Evolutionary conservation across 2,329 filamentous ascomycete genomes (phyloP).

Genomic region (Neophaeococcomyces aloes): DNA sequence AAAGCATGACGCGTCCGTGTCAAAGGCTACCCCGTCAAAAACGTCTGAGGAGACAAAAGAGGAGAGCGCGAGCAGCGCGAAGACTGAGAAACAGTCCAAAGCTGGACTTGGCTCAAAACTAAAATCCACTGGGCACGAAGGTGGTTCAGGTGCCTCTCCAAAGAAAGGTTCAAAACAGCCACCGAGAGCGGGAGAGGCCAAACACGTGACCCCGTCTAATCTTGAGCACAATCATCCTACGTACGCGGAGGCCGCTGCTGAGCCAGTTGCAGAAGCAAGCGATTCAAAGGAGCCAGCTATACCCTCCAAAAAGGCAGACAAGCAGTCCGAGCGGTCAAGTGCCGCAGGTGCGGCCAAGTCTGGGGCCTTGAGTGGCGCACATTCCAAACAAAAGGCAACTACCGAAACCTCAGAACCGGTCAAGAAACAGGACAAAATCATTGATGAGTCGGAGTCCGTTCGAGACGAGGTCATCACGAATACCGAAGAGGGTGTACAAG

Average conservation of each 20-base stretch:
- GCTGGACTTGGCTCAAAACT: too few relatives aligned
- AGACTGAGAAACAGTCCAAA: too few relatives aligned
- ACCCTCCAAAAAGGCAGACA: neutral
- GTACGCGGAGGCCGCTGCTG: neutral
- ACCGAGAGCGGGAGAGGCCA: neutral
- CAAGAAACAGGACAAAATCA: slow-evolving; percentile 15
- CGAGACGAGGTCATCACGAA: slow-evolving; percentile 9
- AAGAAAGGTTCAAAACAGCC: neutral
- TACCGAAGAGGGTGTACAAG: too few relatives aligned
- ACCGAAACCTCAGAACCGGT: slow-evolving; percentile 6
- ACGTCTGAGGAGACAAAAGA: too few relatives aligned
- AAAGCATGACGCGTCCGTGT: too few relatives aligned
- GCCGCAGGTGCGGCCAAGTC: neutral
- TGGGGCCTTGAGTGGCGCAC: neutral
- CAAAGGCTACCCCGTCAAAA: too few relatives aligned
- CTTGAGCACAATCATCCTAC: neutral
- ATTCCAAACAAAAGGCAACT: slow-evolving; percentile 4
- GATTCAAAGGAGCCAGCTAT: neutral
- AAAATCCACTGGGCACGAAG: too few relatives aligned
- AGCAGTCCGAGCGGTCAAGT: neutral
- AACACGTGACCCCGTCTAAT: neutral
- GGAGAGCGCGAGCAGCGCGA: too few relatives aligned
- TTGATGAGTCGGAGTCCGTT: slow-evolving; percentile 14
- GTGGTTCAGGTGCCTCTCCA: too few relatives aligned
- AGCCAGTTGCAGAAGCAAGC: neutral